Conservation (phyloP, 2,329 filamentous ascomycete genomes). For the Fusarium chuoi region DNA sequence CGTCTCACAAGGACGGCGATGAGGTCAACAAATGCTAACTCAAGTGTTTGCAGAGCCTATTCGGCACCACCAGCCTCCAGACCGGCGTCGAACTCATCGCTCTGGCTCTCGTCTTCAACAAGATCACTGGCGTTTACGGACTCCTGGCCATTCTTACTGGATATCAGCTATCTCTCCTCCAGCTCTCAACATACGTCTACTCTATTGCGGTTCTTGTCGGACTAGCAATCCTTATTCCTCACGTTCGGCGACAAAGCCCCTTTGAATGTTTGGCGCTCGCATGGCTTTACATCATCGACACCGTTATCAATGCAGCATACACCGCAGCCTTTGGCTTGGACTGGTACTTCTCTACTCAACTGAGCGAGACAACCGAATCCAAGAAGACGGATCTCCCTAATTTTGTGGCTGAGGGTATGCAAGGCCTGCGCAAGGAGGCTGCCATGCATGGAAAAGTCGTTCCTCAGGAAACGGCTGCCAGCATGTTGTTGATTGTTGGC, state of each 20-base stretch:
- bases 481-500: slow-evolving; percentile 78
- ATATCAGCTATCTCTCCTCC: slow-evolving; percentile 81
- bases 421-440: slow-evolving; percentile 48
- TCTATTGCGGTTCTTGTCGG: slow-evolving; percentile 76
- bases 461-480: slow-evolving; percentile 73
- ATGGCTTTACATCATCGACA: slow-evolving; percentile 87
- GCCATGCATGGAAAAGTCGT: slow-evolving; percentile 50
- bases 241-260: slow-evolving; percentile 81
- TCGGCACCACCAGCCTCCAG: slow-evolving; percentile 86
- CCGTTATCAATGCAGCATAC: slow-evolving; percentile 82
- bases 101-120: slow-evolving; percentile 87
- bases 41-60: slow-evolving; percentile 71
- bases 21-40: slow-evolving; percentile 26
- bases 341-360: slow-evolving; percentile 81
- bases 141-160: slow-evolving; percentile 90
- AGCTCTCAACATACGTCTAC: slow-evolving; percentile 93
- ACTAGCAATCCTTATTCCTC: slow-evolving; percentile 76
- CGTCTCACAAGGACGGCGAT: background rate
- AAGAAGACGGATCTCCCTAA: slow-evolving; percentile 39
- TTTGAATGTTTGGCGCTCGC: slow-evolving; percentile 84
- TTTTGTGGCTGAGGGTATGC: slow-evolving; percentile 48
- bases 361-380: slow-evolving; percentile 51
- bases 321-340: slow-evolving; percentile 83
- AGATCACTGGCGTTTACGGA: slow-evolving; percentile 89
- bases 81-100: slow-evolving; percentile 88